A percentile compares a stretch with the other conserved stretches of the same genome.
These are phyloP conservation scores for Allantophomopsis cytisporea DNA, from an alignment of 2,329 filamentous ascomycete species.

Conservation along the genomic window DNA sequence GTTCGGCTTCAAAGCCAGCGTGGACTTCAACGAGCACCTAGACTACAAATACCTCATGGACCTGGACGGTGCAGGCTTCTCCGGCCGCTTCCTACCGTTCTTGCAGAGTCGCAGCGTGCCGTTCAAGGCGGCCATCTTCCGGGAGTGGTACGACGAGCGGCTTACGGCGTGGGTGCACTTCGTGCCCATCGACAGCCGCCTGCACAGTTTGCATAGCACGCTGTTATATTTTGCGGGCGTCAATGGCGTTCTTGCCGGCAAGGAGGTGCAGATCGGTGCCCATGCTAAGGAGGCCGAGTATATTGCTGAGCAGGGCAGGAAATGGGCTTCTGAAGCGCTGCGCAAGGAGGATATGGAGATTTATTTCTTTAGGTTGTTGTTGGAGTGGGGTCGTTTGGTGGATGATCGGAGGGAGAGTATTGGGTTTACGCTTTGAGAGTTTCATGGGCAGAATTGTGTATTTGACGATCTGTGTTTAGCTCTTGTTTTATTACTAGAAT, in stretches of 20 bases:
- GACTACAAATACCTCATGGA: conserved; percentile 41
- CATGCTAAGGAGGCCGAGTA: conserved; percentile 24
- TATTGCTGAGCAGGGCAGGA: conserved; percentile 36
- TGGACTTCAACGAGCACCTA: conserved; percentile 23
- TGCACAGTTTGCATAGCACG: conserved; percentile 10
- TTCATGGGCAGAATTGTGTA: too few species aligned
- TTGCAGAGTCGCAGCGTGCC: conserved; percentile 35
- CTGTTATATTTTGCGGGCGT: conserved; percentile 16
- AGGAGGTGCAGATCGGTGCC: conserved; percentile 1
- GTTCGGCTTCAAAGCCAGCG: conserved; percentile 11
- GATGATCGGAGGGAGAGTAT: conserved; percentile 24
- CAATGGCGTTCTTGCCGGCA: conserved; percentile 1
- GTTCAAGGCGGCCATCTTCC: conserved; percentile 46
- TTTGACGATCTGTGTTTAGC: too few species aligned
- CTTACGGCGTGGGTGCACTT: conserved; percentile 50
- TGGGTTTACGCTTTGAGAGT: conserved; percentile 12
- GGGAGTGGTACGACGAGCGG: conserved; percentile 51
- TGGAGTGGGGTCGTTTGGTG: conserved; percentile 31
- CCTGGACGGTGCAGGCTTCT: conserved; percentile 40
- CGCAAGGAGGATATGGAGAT: conserved; percentile 44
- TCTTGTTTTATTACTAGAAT: too few species aligned
- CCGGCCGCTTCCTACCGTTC: conserved; percentile 34
- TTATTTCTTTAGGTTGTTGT: conserved; percentile 38
- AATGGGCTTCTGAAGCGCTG: conserved; percentile 40
- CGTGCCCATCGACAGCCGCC: conserved; percentile 39